A percentile compares a stretch with the other conserved stretches of the same genome.
Evolutionary conservation across 2,329 filamentous ascomycete species (phyloP).

Genomic region (Juglanconis juglandina): DNA sequence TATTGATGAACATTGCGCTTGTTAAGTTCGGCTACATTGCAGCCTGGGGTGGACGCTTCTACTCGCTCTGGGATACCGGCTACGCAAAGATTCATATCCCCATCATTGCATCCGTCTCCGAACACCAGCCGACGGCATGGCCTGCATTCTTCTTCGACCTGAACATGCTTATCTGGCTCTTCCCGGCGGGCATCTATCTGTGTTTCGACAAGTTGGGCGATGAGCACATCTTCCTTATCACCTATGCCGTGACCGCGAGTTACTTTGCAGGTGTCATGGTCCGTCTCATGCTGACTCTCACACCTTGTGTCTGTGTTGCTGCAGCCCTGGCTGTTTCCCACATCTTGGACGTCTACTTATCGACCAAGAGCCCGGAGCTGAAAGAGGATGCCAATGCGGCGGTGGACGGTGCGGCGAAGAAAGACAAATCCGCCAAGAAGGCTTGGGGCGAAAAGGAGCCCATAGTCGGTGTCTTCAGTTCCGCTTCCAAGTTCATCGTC

Average conservation of each 20-base stretch:
- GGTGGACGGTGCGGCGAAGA: constrained; percentile 55
- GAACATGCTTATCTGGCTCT: constrained; percentile 97
- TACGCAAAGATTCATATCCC: constrained; percentile 99
- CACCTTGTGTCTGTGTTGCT: constrained; percentile 91
- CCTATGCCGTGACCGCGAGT: constrained; percentile 93
- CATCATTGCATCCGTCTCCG: constrained; percentile 98
- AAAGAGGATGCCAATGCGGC: constrained; percentile 41
- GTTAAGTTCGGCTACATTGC: constrained; percentile 90
- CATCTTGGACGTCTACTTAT: constrained; percentile 83
- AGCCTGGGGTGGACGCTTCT: constrained; percentile 97
- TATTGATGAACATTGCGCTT: constrained; percentile 76
- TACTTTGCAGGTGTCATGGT: constrained; percentile 99
- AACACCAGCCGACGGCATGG: constrained; percentile 98
- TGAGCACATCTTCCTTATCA: constrained; percentile 96
- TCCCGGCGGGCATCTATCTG: constrained; percentile 96
- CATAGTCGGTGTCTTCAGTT: constrained; percentile 77
- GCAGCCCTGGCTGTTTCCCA: constrained; percentile 84
- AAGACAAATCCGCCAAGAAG: constrained; percentile 41
- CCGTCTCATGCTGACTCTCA: constrained; percentile 94
- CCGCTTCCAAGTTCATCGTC: constrained; percentile 75
- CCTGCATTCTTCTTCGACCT: constrained; percentile 99
- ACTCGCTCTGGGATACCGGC: constrained; percentile 97
- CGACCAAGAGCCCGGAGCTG: constrained; percentile 58
- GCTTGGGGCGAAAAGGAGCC: constrained; percentile 69
- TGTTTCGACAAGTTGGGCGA: constrained; percentile 93